phyloP scores from a whole-genome alignment of 352 stramenopile genomes.

The Phytophthora capsici region DNA sequence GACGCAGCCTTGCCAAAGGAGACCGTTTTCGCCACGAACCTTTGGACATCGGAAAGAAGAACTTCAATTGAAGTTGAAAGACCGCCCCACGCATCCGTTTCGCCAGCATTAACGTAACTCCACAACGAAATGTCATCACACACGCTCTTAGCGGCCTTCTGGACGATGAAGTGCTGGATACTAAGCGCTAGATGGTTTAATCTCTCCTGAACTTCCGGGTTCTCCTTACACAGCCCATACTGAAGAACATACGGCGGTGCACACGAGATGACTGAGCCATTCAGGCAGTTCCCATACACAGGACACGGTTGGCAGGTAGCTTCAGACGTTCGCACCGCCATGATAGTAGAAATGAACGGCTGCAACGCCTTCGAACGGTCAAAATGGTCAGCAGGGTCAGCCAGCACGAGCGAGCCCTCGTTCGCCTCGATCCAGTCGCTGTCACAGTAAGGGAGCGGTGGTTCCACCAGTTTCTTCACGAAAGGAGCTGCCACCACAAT shows the following conservation, averaged over 20 bases:
- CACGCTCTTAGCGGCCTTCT: conserved; percentile 40
- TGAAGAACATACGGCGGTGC: conserved; percentile 54
- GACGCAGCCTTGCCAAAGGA: conserved; percentile 53
- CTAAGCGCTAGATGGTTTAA: conserved; percentile 49
- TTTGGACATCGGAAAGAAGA: conserved; percentile 58
- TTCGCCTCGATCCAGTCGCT: conserved; percentile 44
- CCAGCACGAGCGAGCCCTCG: conserved; percentile 34
- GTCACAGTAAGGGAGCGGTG: conserved; percentile 59
- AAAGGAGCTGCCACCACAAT: conserved; percentile 54
- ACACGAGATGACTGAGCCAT: conserved; percentile 57
- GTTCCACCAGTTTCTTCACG: conserved; percentile 39
- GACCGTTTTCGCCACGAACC: conserved; percentile 46
- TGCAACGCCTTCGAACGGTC: conserved; percentile 59
- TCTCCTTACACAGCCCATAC: conserved; percentile 60
- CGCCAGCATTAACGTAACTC: conserved; percentile 22
- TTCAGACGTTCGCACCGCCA: conserved; percentile 4
- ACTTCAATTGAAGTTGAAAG: conserved; percentile 46
- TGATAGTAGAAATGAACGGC: conserved; percentile 42
- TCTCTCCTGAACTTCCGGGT: conserved; percentile 53
- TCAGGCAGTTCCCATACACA: conserved; percentile 63
- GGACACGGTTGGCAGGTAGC: conserved; percentile 59
- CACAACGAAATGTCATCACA: conserved; percentile 44
- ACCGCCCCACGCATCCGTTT: neutral
- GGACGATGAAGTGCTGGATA: conserved; percentile 56
- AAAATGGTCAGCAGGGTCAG: conserved; percentile 33